Evolutionary conservation across 2,329 filamentous ascomycete genomes (phyloP).

Genomic region (Pseudofabraea citricarpa): DNA sequence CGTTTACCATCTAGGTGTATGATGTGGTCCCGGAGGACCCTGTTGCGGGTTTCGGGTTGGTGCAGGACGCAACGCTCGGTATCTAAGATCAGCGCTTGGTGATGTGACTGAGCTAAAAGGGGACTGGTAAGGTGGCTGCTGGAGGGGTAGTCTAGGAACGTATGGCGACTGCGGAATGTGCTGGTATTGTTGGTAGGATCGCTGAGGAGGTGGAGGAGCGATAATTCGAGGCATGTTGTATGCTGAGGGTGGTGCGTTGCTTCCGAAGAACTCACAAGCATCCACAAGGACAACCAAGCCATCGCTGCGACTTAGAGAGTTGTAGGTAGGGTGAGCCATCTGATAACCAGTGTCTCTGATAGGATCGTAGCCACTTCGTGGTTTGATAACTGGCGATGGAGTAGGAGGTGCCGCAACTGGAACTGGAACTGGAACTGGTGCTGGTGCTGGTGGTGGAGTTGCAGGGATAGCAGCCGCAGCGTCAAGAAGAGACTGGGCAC

Average conservation of each 20-base stretch:
- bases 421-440: too few species aligned
- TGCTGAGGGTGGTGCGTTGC: slow-evolving; percentile 1
- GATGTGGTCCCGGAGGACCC: neutral
- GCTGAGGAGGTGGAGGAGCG: slow-evolving; percentile 1
- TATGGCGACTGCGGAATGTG: slow-evolving; percentile 4
- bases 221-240: slow-evolving; percentile 1
- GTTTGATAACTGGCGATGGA: slow-evolving; percentile 2
- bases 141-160: neutral
- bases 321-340: slow-evolving; percentile 8
- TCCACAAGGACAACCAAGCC: slow-evolving; percentile 10
- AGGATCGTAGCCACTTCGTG: slow-evolving; percentile 11
- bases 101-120: neutral
- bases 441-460: slow-evolving; percentile 8
- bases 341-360: slow-evolving; percentile 12
- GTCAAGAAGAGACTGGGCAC: slow-evolving; percentile 3
- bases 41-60: slow-evolving; percentile 12
- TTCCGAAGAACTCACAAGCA: slow-evolving; percentile 3
- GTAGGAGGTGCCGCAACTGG: too few species aligned
- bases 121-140: slow-evolving; percentile 2
- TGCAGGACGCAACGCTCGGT: slow-evolving; percentile 13
- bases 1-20: slow-evolving; percentile 2
- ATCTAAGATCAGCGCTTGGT: slow-evolving; percentile 4
- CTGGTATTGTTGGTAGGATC: slow-evolving; percentile 3
- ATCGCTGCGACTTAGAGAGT: neutral
- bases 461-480: slow-evolving; percentile 2